Conservation (phyloP, 164 flowering plant genomes). For the Cinnamomum chago region DNA sequence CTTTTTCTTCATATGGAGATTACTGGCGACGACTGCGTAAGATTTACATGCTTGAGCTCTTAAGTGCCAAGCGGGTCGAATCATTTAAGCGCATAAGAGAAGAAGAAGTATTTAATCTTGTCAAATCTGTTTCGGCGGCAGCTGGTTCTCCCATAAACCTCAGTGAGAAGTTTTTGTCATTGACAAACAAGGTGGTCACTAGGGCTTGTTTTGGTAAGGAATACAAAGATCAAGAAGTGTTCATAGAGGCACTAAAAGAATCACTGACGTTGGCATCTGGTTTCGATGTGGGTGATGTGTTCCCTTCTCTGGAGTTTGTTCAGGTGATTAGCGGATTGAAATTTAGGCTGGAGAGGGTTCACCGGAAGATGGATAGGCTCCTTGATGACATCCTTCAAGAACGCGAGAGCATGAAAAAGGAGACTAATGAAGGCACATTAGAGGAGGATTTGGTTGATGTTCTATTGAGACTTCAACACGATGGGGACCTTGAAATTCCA, state of each 20-base stretch:
- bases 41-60: slow-evolving; percentile 14
- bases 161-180: slow-evolving; percentile 15
- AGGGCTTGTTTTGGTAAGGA: slow-evolving; percentile 23
- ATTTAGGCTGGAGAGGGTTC: neutral
- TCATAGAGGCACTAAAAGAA: slow-evolving; percentile 9
- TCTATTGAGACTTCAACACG: slow-evolving; percentile 6
- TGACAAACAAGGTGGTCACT: slow-evolving; percentile 14
- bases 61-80: slow-evolving; percentile 15
- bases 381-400: neutral
- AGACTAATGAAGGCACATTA: neutral
- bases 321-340: neutral
- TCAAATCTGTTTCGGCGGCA: slow-evolving; percentile 8
- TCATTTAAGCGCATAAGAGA: slow-evolving; percentile 15
- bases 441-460: slow-evolving; percentile 14
- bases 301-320: slow-evolving; percentile 3
- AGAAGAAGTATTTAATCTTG: slow-evolving; percentile 18
- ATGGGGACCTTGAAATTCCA: slow-evolving; percentile 7
- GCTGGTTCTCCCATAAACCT: slow-evolving; percentile 13
- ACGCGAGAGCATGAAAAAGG: neutral
- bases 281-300: slow-evolving; percentile 3
- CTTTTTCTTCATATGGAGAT: slow-evolving; percentile 19
- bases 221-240: slow-evolving; percentile 15
- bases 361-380: neutral
- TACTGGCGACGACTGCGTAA: slow-evolving; percentile 17
- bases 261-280: slow-evolving; percentile 4